Evolutionary conservation across 768 basidiomycete species (phyloP), one percentile per base, ranked within the genome.

Genomic region (Xerocomus spinulosus): DNA sequence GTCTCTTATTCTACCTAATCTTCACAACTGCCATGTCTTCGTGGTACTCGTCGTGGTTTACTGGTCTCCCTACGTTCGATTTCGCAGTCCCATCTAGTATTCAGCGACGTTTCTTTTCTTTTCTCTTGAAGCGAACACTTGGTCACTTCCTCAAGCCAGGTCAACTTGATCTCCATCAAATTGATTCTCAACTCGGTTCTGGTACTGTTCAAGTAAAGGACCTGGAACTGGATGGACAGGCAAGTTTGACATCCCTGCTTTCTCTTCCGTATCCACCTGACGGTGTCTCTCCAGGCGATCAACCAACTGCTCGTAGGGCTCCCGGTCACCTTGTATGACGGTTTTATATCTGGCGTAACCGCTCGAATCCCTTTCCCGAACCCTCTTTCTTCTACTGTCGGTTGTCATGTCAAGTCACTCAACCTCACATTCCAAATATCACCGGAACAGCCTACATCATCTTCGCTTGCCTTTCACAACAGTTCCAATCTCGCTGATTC

Each of bases 151-250:
- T 97, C 45, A 87, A 85, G 63, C 89, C 88, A 9, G 93, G 91
- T 14, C 92, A 93, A 59, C 79, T 96, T 48, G 89, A 96, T 69
- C 74, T 80, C 43, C 78, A 84, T 46, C 83, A 91, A 68, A 85
- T 96, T 57, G 91, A 95, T 58, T 87, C 91, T 24, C 91, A 95
- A 68, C 85, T 97, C 58, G 87, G 90, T n/a, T 86, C 85, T 34
- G 94, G 94, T 15, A 85, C 79, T 63, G 82, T 96, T 4, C 88
- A 92, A 67, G 78, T 97, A 30, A 84, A 84, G 53, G 83, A 92
- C 59, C 71, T 96, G 46, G 81, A 92, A 62, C 70, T 97, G 42
- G 81, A 92, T 64, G 75, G 76, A 42, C 73, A 82, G 65, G 93
- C 87, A 60, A 83, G 76, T 38, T 25, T 9, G 18, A 34, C 46